Conservation (phyloP, 176 grass and related monocot species). For the Avena atlantica region DNA sequence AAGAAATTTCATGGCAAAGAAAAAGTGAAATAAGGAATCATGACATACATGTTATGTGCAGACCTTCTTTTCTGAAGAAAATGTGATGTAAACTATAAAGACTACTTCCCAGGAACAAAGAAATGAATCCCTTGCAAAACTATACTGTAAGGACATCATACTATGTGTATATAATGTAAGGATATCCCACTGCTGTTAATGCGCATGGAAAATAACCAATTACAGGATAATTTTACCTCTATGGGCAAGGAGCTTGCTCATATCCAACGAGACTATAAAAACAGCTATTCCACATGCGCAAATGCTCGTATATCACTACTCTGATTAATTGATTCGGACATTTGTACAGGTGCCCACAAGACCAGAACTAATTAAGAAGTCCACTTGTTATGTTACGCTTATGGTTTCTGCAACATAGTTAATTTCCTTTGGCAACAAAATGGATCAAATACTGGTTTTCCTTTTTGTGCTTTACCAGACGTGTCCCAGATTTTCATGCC, state of each 20-base stretch:
- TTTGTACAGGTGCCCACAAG: background rate
- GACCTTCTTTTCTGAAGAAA: background rate
- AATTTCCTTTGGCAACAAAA: background rate
- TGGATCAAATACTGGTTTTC: background rate
- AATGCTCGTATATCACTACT: background rate
- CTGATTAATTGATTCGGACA: background rate
- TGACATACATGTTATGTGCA: background rate
- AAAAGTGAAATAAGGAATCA: background rate
- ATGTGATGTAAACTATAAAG: background rate
- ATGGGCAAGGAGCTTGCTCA: background rate
- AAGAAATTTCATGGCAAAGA: background rate
- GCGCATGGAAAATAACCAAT: background rate
- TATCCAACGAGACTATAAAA: background rate
- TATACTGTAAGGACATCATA: background rate
- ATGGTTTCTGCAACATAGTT: background rate
- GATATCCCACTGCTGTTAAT: background rate
- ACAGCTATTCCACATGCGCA: background rate
- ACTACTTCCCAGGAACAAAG: background rate
- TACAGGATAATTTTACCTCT: background rate
- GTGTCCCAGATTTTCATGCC: background rate
- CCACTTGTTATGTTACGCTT: background rate
- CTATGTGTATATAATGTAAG: slow-evolving; percentile 10
- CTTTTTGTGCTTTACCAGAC: background rate
- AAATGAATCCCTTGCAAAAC: background rate
- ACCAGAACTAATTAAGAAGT: background rate